Conservation (phyloP, 352 stramenopile genomes). For the Phytopythium vexans region DNA sequence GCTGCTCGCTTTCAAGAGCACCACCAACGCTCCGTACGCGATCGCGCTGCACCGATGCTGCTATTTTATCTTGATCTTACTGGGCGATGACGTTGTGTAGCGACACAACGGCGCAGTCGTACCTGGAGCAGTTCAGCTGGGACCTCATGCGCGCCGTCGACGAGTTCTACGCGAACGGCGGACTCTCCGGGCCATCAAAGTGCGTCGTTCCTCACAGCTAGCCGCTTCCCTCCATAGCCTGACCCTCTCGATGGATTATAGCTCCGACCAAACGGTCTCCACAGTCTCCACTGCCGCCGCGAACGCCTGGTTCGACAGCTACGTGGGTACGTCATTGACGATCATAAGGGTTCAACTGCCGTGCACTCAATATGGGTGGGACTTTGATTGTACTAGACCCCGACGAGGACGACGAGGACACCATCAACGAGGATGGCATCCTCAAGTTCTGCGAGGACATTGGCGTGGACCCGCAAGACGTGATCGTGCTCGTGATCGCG, state of each 20-base stretch:
- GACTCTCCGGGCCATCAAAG: conserved; percentile 15
- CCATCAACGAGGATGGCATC: conserved; percentile 73
- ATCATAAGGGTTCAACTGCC: neutral
- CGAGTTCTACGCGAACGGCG: conserved; percentile 71
- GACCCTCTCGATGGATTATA: neutral
- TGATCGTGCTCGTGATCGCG: conserved; percentile 80
- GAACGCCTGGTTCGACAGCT: conserved; percentile 66
- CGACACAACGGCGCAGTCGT: conserved; percentile 65
- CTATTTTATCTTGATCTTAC: neutral
- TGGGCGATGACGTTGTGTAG: conserved; percentile 13
- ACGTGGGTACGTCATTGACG: conserved; percentile 28
- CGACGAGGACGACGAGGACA: conserved; percentile 57
- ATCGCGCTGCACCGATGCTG: neutral
- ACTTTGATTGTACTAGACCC: conserved; percentile 11
- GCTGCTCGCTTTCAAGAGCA: conserved; percentile 68
- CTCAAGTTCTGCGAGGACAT: conserved; percentile 82
- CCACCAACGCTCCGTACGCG: conserved; percentile 65
- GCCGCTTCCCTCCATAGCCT: neutral
- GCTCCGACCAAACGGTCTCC: conserved; percentile 19
- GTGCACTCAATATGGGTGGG: neutral
- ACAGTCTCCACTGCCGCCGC: conserved; percentile 38
- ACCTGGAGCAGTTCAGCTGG: conserved; percentile 79
- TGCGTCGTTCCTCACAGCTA: conserved; percentile 3
- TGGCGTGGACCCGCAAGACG: conserved; percentile 68
- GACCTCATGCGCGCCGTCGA: conserved; percentile 75